Conservation (phyloP, 139 green algal species). For the Mychonastes homosphaera region DNA sequence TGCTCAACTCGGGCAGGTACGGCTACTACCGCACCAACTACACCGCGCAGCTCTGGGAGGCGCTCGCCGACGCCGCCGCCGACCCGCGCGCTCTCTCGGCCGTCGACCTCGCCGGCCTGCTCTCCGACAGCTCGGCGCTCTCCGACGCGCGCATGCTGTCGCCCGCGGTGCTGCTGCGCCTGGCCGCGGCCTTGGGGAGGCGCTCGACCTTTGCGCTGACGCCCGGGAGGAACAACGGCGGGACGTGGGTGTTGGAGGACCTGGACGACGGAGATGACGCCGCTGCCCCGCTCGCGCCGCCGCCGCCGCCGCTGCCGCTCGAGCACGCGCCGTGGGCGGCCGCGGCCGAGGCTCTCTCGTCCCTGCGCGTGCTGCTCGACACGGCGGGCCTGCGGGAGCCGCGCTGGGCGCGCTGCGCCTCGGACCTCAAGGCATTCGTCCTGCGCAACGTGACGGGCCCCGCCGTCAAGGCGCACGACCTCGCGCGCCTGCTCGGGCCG, state of each 20-base stretch:
- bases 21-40: conserved; percentile 56
- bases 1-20: conserved; percentile 5
- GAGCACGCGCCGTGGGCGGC: conserved; percentile 35
- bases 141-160: conserved; percentile 16
- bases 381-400: conserved; percentile 5
- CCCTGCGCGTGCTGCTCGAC: conserved; percentile 18
- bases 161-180: conserved; percentile 33
- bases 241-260: background rate
- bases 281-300: background rate
- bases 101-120: conserved; percentile 36
- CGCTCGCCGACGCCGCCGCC: conserved; percentile 21
- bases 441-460: too few species aligned
- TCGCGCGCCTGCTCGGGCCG: too few species aligned
- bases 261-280: background rate
- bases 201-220: background rate
- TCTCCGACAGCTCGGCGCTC: conserved; percentile 51
- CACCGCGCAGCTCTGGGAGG: conserved; percentile 27
- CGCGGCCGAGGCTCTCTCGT: conserved; percentile 20
- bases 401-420: too few species aligned
- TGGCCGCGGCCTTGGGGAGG: conserved; percentile 21
- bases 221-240: background rate
- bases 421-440: too few species aligned
- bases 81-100: background rate
- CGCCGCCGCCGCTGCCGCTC: background rate
- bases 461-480: too few species aligned